These are phyloP conservation scores for Rhodamnia argentea DNA, from an alignment of 345 rosid species.

Conservation along the genomic window DNA sequence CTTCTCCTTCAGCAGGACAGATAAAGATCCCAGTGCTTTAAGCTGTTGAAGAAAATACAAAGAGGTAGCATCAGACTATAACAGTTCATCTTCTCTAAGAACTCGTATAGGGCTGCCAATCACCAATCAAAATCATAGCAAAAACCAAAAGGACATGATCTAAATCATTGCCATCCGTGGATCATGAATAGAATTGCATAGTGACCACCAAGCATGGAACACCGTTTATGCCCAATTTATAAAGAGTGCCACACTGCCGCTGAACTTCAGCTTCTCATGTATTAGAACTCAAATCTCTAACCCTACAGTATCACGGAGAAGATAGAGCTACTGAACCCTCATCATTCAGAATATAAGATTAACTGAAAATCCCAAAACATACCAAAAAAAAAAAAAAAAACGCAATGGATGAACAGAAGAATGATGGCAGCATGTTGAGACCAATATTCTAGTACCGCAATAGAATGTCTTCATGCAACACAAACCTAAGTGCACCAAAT, in stretches of 20 bases:
- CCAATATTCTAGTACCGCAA: background rate
- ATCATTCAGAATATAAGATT: background rate
- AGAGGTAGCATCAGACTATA: background rate
- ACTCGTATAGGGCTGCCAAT: background rate
- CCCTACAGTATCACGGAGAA: background rate
- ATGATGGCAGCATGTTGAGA: background rate
- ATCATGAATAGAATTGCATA: background rate
- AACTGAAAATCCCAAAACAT: background rate
- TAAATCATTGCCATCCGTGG: background rate
- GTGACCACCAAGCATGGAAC: background rate
- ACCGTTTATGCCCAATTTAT: background rate
- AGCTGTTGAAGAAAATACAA: slow-evolving; percentile 37
- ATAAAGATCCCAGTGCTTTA: slow-evolving; percentile 69
- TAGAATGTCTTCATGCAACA: background rate
- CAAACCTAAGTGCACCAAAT: background rate
- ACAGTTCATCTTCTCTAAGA: background rate
- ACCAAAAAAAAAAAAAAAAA: background rate
- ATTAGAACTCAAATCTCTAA: background rate
- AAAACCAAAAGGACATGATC: background rate
- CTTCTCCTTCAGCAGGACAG: slow-evolving; percentile 58
- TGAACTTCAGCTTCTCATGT: background rate
- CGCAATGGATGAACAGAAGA: background rate
- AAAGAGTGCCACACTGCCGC: background rate
- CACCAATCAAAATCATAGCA: background rate
- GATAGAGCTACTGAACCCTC: background rate